Evolutionary conservation across 331 rosid species (phyloP).

Genomic region (Cydonia oblonga): DNA sequence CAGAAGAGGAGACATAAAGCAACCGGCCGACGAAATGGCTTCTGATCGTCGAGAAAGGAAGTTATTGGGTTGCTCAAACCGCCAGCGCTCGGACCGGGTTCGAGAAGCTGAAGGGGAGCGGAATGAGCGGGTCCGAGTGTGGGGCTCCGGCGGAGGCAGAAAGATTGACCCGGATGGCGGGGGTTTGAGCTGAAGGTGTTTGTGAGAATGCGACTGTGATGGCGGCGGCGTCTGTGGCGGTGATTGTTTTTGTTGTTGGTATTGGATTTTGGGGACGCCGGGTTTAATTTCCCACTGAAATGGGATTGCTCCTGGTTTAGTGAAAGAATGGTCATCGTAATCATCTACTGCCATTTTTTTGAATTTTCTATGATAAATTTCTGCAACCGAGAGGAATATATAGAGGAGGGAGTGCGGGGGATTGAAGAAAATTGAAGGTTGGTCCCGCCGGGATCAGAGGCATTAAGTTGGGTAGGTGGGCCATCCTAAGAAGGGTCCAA

Average conservation of each 20-base stretch:
- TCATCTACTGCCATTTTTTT: constrained; percentile 35
- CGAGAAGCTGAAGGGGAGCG: constrained; percentile 25
- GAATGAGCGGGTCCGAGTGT: constrained; percentile 25
- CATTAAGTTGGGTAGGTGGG: constrained; percentile 28
- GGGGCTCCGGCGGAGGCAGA: constrained; percentile 27
- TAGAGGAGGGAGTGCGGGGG: not conserved
- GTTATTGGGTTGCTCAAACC: constrained; percentile 25
- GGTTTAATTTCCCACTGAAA: constrained; percentile 95
- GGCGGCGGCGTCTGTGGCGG: not conserved
- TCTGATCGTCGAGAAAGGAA: constrained; percentile 19
- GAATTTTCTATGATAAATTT: not conserved
- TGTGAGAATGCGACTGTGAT: not conserved
- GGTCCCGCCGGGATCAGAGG: constrained; percentile 66
- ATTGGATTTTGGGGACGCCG: constrained; percentile 54
- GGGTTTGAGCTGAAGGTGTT: constrained; percentile 21
- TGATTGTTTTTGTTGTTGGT: constrained; percentile 5
- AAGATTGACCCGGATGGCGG: constrained; percentile 34
- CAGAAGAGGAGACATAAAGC: constrained; percentile 62
- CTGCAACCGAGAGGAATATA: not conserved
- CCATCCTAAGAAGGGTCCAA: not conserved
- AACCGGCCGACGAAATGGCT: constrained; percentile 36
- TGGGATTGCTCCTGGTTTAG: constrained; percentile 67
- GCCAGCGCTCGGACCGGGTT: constrained; percentile 49
- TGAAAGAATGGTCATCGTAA: constrained; percentile 31
- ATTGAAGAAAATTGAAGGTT: not conserved